A percentile compares a stretch with the other conserved stretches of the same genome.
phyloP scores from a whole-genome alignment of 306 rosid genomes.

The Dicorynia guianensis region DNA sequence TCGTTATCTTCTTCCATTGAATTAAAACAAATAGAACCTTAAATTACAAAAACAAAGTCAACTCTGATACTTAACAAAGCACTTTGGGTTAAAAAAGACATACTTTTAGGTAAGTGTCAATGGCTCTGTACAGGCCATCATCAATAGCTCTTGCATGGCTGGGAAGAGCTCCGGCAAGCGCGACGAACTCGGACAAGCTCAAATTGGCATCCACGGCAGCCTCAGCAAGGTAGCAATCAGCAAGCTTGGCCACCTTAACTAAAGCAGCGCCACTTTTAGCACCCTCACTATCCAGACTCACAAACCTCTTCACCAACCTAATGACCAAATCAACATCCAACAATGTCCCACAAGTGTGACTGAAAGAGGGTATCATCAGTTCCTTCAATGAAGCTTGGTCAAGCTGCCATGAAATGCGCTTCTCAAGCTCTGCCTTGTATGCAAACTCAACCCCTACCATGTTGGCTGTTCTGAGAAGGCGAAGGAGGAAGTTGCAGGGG shows the following conservation, averaged over 20 bases:
- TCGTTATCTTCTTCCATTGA: background rate
- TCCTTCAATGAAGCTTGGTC: slow-evolving; percentile 87
- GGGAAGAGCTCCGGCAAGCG: slow-evolving; percentile 81
- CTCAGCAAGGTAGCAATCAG: slow-evolving; percentile 84
- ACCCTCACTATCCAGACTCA: slow-evolving; percentile 62
- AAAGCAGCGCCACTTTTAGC: slow-evolving; percentile 67
- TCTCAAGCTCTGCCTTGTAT: slow-evolving; percentile 73
- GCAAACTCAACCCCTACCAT: slow-evolving; percentile 76
- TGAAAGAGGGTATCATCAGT: slow-evolving; percentile 84
- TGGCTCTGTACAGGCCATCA: slow-evolving; percentile 90
- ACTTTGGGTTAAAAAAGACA: slow-evolving; percentile 22
- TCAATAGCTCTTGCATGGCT: slow-evolving; percentile 76
- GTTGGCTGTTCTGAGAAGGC: slow-evolving; percentile 81
- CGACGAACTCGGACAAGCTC: slow-evolving; percentile 59
- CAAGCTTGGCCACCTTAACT: slow-evolving; percentile 81
- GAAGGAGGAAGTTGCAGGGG: slow-evolving; percentile 89
- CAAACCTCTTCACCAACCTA: slow-evolving; percentile 74
- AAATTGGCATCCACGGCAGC: slow-evolving; percentile 73
- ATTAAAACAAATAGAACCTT: background rate
- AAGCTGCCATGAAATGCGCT: slow-evolving; percentile 72
- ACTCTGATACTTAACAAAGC: background rate
- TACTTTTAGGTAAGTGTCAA: slow-evolving; percentile 95
- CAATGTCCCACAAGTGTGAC: slow-evolving; percentile 81
- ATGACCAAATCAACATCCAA: slow-evolving; percentile 75
- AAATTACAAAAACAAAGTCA: background rate